phyloP scores from a whole-genome alignment of 139 green algal species.

The Chlamydomonas schloesseri region DNA sequence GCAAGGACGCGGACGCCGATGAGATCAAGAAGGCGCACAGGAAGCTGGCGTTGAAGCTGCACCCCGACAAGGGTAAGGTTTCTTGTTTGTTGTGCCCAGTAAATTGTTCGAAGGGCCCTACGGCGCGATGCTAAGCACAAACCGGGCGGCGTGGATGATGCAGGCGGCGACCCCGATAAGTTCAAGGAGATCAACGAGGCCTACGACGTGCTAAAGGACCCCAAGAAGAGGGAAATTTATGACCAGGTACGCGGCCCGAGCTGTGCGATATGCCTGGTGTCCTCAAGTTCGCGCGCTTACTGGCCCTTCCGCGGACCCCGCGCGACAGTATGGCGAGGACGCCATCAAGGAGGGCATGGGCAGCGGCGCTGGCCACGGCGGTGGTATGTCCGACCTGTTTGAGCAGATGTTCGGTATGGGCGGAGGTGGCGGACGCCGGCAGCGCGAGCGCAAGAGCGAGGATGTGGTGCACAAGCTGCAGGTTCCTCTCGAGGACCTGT shows the following conservation, averaged over 20 bases:
- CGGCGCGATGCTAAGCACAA: too few relatives aligned
- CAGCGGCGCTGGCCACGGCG: constrained; percentile 73
- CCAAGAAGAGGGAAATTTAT: constrained; percentile 97
- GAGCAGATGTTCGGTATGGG: constrained; percentile 86
- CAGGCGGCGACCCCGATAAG: constrained; percentile 93
- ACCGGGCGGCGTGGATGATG: not conserved
- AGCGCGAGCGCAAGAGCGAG: constrained; percentile 87
- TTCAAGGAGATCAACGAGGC: constrained; percentile 99
- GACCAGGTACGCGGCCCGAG: constrained; percentile 76
- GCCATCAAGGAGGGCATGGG: constrained; percentile 97
- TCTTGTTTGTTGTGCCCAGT: not conserved
- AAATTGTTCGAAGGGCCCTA: not conserved
- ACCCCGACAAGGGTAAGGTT: constrained; percentile 89
- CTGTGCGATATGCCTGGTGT: not conserved
- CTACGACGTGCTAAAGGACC: constrained; percentile 96
- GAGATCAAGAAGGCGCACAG: constrained; percentile 93
- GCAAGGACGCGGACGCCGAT: constrained; percentile 73
- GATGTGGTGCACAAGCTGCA: constrained; percentile 96
- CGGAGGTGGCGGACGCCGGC: constrained; percentile 74
- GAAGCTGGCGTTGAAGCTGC: constrained; percentile 88
- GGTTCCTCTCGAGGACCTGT: constrained; percentile 93
- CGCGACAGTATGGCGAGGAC: constrained; percentile 96
- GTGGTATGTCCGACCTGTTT: constrained; percentile 94
- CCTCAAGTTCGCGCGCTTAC: not conserved
- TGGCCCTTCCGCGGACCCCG: not conserved